Conservation (phyloP, 2,329 filamentous ascomycete species). For the Cladophialophora carrionii region DNA sequence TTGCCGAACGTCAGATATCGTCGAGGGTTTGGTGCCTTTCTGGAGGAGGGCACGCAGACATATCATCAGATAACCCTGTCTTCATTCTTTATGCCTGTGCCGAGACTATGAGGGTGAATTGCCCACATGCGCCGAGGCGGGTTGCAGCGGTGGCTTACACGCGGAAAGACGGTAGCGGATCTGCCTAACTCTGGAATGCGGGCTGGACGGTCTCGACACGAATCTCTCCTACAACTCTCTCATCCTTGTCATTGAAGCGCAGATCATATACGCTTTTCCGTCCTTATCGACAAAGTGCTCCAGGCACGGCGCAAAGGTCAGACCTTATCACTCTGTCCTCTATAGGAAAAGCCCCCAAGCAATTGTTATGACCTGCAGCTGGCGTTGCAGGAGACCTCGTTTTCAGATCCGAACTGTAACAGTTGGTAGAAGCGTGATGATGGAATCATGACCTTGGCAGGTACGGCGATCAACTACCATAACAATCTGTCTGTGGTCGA, state of each 20-base stretch:
- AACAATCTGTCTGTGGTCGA: conserved; percentile 42
- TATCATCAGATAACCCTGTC: conserved; percentile 37
- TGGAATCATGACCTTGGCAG: conserved; percentile 58
- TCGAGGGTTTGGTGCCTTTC: conserved; percentile 32
- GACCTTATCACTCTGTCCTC: conserved; percentile 53
- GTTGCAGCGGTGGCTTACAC: not conserved
- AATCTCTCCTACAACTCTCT: conserved; percentile 60
- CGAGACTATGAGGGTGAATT: conserved; percentile 28
- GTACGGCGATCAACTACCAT: conserved; percentile 61
- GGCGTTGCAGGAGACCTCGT: conserved; percentile 50
- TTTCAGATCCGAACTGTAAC: conserved; percentile 58
- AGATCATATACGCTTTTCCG: conserved; percentile 59
- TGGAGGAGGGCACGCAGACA: conserved; percentile 33
- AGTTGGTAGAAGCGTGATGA: conserved; percentile 62
- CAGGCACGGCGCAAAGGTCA: conserved; percentile 47
- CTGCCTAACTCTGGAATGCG: conserved; percentile 61
- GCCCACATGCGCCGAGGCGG: not conserved
- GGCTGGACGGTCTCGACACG: conserved; percentile 63
- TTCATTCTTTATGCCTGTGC: conserved; percentile 37
- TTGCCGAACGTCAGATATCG: conserved; percentile 35
- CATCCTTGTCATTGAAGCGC: conserved; percentile 64
- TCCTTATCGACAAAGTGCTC: conserved; percentile 55
- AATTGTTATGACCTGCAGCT: conserved; percentile 27
- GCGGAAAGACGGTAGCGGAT: conserved; percentile 49
- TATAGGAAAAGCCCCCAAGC: conserved; percentile 35